A percentile compares a stretch with the other conserved stretches of the same genome.
phyloP scores from a whole-genome alignment of 2,329 filamentous ascomycete genomes.

The Fusarium sp. region DNA sequence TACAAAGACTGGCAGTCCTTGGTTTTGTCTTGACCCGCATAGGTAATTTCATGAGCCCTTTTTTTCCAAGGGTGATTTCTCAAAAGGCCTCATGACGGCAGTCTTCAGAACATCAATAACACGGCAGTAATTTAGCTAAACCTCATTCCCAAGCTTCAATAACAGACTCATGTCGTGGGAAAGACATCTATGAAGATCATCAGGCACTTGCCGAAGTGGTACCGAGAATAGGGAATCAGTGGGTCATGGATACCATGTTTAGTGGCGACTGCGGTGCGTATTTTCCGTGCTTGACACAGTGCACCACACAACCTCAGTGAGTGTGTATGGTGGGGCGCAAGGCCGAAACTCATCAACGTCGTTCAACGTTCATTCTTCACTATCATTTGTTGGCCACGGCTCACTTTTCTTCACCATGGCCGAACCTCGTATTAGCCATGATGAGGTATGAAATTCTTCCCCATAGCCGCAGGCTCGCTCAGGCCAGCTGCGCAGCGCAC shows the following conservation, averaged over 20 bases:
- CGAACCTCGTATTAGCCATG: slow-evolving; percentile 41
- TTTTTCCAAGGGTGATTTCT: background rate
- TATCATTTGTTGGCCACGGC: slow-evolving; percentile 10
- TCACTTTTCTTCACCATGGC: slow-evolving; percentile 33
- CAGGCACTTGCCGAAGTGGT: background rate
- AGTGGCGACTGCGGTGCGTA: background rate
- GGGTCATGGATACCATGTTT: background rate
- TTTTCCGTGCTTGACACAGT: background rate
- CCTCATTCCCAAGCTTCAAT: background rate
- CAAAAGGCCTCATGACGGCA: too few relatives aligned
- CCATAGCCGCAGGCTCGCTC: background rate
- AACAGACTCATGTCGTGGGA: background rate
- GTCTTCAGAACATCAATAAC: too few relatives aligned
- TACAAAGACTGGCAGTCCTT: too few relatives aligned
- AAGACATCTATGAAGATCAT: background rate
- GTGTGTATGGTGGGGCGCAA: slow-evolving; percentile 41
- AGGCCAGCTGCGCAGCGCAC: slow-evolving; percentile 3
- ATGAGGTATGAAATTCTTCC: slow-evolving; percentile 36
- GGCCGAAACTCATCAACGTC: slow-evolving; percentile 29
- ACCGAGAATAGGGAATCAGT: background rate
- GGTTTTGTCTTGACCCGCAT: too few relatives aligned
- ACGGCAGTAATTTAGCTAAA: background rate
- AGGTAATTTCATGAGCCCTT: background rate
- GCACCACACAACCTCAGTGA: slow-evolving; percentile 23
- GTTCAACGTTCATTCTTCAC: slow-evolving; percentile 21